Evolutionary conservation across 768 basidiomycete species (phyloP), one percentile per base, ranked within the genome.

Genomic region (Daedaleopsis sinensis): DNA sequence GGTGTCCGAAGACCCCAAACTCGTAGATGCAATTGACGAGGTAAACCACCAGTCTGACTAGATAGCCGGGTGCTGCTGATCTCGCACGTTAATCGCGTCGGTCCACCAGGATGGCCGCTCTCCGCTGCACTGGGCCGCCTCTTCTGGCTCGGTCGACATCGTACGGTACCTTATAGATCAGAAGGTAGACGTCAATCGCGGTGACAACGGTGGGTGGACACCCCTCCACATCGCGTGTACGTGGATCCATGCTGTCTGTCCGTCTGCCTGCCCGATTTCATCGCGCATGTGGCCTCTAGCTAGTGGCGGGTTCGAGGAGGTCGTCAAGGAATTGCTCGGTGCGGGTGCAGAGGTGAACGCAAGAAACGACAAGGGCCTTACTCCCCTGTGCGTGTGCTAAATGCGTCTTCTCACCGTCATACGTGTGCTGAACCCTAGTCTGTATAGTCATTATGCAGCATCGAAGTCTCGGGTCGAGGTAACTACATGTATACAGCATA

Each of bases 381-480:
- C 89, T 3, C 84, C 94, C 39, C 72, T 97, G 94, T 95, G 73
- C 72, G 90, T 75, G 23, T 52, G 43, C 27, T 32, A 7, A 7
- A 49, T 55, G 42, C 12, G 42, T 43, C 15, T 35, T 58, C 21
- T 35, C n/a, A 21, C 38, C 12, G 36, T 52, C 24, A 47, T 47
- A 10, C 19, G 8, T 47, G 46, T 47, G 19, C 19, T 11, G 19
- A 42, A 18, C 39, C 18, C 11, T 3, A 42, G n/a, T 47, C 21
- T 47, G 11, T 11, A 5, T 58, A 96, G 94, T 68, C 93, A 96
- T 75, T 96, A 96, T 70, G 93, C 94, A 32, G 94, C 94, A 48
- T 96, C 94, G 35, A 96, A 95, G 73, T 89, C 93, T 58, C 90
- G 87, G 47, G 84, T 94, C 63, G 90, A 93, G 70, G 93, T 91